Evolutionary conservation across 495 filamentous ascomycete species (phyloP), one percentile per base, ranked within the genome.

Genomic region (Lichina pygmaea): DNA sequence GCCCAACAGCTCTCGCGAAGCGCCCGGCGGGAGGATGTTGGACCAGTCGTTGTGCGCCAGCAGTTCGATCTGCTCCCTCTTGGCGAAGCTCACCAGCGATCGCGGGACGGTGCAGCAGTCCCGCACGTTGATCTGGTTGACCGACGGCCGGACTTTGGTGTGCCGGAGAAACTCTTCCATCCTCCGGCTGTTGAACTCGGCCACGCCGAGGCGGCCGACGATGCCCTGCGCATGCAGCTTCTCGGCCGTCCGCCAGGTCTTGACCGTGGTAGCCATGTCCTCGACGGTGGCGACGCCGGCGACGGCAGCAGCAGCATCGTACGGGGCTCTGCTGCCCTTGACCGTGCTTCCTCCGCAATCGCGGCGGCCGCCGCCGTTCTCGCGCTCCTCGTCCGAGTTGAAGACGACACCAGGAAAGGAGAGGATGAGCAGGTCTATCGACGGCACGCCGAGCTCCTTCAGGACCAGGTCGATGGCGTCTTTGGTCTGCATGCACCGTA

Each of bases 31-130:
- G 15, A 97, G 64, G 37, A 97, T 78, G 57, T 94, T 78, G 43
- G 77, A 83, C 58, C 81, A 91, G 58, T 99, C 89, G 54, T 86
- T 85, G 59, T 99, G 89, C 36, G 86, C 92, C 45, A 94, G 60
- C 47, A 99, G 61, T 55, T 94, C 82, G 39, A 99, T 86, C 9
- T 72, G 64, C 57, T 86, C 67, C 50, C 78, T 65, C 60, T 86
- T 89, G 34, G 89, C 86, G 54, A 85, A 76, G 53, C 80, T 61
- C 42, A 86, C 75, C 55, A 99, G 64, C 33, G 81, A 77, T 51
- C 85, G 84, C 16, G 89, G 89, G 38, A 95, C 91, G 15, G 86
- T 83, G 59, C 89, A 95, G 62, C 86, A 94, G 58, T 95, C 85
- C 52, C 84, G 79, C 43, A 93, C 70, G 59, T 95, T 95, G 67